Evolutionary conservation across 352 stramenopile species (phyloP), one percentile per base, ranked within the genome.

Genomic region (Phytopythium montanum): DNA sequence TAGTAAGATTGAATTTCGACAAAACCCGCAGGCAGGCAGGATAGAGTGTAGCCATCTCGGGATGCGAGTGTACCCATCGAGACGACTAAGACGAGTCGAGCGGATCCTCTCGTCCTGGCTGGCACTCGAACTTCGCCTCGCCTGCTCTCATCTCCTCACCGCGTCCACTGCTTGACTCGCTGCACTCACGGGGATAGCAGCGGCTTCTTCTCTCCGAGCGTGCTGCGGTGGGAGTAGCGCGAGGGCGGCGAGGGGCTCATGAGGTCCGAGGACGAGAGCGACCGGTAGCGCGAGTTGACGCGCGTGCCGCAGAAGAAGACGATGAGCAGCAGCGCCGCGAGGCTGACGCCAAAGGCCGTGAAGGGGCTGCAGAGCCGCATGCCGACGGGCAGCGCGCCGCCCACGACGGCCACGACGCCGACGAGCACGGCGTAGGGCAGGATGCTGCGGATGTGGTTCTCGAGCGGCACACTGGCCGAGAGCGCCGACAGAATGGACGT

Each of bases 401-500:
- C 72, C 14, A 80, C 68, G 26, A 95, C 70, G 23, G 85, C 87
- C 33, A 95, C 72, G 36, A 69, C 62, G 23, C 72, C 85, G 8
- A 95, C 83, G 18, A 94, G 60, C 16, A 95, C 38, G 1, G 85
- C 81, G 64, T 96, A 96, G 23, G 86, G 88, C 56, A 92, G 66
- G 59, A 93, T 92, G 64, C 84, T 95, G 53, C 85, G 78, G 38
- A 96, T 69, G 60, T 96, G 88, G 73, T 92, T 87, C 66, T 96
- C 70, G 38, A 94, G 65, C 21, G 81, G 73, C 26, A 92, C 82
- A 48, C 90, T 68, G 10, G 81, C 81, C 25, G 88, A 90, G 3
- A 97, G 65, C 44, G 88, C 85, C 23, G 86, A 78, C 34, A 97
- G 66, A 60, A 97, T 96, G 46, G 91, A 97, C 29, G 89, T 97